phyloP scores from a whole-genome alignment of 257 asterid species.

The Solanum chiquidenum region DNA sequence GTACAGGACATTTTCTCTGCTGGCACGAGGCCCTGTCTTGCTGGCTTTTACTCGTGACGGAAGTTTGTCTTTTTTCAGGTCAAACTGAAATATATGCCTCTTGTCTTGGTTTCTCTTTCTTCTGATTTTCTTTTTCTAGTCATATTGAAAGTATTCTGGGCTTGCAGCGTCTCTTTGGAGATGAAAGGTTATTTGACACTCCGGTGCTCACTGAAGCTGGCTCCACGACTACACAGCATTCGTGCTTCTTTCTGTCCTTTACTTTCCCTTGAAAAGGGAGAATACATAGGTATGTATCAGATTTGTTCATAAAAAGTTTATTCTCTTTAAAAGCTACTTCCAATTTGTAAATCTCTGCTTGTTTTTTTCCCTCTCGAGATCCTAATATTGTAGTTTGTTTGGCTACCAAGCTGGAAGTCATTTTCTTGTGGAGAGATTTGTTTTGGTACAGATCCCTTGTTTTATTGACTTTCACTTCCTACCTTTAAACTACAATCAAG shows the following conservation, averaged over 20 bases:
- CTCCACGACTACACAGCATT: constrained; percentile 74
- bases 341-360: neutral
- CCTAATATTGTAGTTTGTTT: neutral
- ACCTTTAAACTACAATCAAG: neutral
- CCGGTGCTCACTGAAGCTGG: constrained; percentile 77
- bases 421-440: neutral
- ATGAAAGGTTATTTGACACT: constrained; percentile 82
- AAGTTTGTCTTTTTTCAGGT: constrained; percentile 93
- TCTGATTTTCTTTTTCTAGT: neutral
- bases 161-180: constrained; percentile 67
- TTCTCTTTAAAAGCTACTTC: neutral
- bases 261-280: constrained; percentile 98
- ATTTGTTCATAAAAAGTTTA: neutral
- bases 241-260: constrained; percentile 98
- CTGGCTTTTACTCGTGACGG: constrained; percentile 79
- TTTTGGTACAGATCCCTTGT: neutral
- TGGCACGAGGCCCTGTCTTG: constrained; percentile 90
- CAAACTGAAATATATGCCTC: neutral
- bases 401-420: neutral
- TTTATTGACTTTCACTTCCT: neutral
- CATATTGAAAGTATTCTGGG: constrained; percentile 5
- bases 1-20: constrained; percentile 82
- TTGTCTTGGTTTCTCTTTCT: neutral
- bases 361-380: neutral
- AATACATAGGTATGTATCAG: constrained; percentile 56